Evolutionary conservation across 306 rosid species (phyloP).

Genomic region (Rosa persica): DNA sequence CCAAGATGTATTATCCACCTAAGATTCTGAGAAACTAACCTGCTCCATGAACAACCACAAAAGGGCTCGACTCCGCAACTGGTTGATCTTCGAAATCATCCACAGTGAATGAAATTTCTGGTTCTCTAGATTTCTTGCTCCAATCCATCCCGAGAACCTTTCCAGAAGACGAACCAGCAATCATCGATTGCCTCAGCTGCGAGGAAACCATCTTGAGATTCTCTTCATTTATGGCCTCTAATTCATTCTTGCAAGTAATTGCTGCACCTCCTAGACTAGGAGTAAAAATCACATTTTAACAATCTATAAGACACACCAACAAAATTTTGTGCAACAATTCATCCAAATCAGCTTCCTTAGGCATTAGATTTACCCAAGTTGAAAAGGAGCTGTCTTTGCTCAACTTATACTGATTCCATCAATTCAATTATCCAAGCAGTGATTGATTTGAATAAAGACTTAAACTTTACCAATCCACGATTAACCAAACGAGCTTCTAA

Average conservation of each 20-base stretch:
- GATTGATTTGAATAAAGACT: not conserved
- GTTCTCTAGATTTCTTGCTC: constrained; percentile 70
- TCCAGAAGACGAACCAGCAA: constrained; percentile 34
- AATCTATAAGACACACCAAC: not conserved
- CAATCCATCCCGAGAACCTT: constrained; percentile 90
- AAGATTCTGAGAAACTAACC: constrained; percentile 41
- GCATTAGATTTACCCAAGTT: not conserved
- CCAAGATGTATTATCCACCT: not conserved
- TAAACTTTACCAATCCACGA: constrained; percentile 9
- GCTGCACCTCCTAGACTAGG: constrained; percentile 74
- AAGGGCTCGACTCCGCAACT: constrained; percentile 40
- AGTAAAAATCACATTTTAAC: not conserved
- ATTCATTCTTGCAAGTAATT: constrained; percentile 78
- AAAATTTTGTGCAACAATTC: not conserved
- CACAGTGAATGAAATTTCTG: constrained; percentile 41
- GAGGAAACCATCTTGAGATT: constrained; percentile 64
- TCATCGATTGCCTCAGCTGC: constrained; percentile 73
- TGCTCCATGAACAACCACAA: constrained; percentile 96
- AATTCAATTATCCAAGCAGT: not conserved
- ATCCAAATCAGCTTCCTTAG: not conserved
- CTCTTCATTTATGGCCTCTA: constrained; percentile 76
- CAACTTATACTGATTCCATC: not conserved
- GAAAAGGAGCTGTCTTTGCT: not conserved
- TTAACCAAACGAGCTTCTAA: not conserved
- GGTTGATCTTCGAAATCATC: constrained; percentile 52